Conservation (phyloP, 2,329 filamentous ascomycete species). For the Hypoxylon sp. region DNA sequence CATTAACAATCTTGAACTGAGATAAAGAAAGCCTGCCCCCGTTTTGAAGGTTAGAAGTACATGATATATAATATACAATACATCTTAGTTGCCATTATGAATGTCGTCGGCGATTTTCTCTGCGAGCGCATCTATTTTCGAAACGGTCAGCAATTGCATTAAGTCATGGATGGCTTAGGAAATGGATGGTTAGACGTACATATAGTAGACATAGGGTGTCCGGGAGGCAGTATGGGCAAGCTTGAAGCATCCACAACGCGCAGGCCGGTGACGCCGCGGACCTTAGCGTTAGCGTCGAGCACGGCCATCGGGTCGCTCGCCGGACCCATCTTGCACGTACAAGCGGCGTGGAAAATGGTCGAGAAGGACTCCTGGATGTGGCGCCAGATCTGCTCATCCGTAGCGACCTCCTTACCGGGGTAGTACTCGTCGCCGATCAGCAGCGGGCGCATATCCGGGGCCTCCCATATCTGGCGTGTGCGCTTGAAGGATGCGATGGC, state of each 20-base stretch:
- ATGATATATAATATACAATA: neutral
- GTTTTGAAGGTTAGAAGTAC: too few species aligned
- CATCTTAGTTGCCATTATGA: neutral
- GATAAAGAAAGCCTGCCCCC: too few species aligned
- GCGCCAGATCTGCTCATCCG: slow-evolving; percentile 34
- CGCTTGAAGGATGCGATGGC: slow-evolving; percentile 61
- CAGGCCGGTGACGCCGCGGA: slow-evolving; percentile 52
- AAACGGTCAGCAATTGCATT: too few species aligned
- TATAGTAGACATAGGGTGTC: slow-evolving; percentile 23
- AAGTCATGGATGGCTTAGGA: too few species aligned
- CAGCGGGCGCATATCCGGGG: slow-evolving; percentile 3
- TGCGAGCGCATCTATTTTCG: slow-evolving; percentile 13
- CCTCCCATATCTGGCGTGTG: slow-evolving; percentile 55
- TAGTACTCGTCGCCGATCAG: slow-evolving; percentile 14
- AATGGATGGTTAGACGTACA: neutral
- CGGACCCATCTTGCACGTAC: slow-evolving; percentile 51
- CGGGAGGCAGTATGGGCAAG: slow-evolving; percentile 49
- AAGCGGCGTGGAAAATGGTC: slow-evolving; percentile 39
- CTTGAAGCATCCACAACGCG: slow-evolving; percentile 54
- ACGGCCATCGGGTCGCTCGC: slow-evolving; percentile 52
- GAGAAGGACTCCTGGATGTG: slow-evolving; percentile 28
- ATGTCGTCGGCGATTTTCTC: slow-evolving; percentile 36
- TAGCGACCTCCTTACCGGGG: slow-evolving; percentile 21
- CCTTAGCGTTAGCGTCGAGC: slow-evolving; percentile 52
- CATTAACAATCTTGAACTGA: too few species aligned